Base-by-base conservation (phyloP, 2,329 filamentous ascomycete genomes). In the Diaporthe ampelina region DNA sequence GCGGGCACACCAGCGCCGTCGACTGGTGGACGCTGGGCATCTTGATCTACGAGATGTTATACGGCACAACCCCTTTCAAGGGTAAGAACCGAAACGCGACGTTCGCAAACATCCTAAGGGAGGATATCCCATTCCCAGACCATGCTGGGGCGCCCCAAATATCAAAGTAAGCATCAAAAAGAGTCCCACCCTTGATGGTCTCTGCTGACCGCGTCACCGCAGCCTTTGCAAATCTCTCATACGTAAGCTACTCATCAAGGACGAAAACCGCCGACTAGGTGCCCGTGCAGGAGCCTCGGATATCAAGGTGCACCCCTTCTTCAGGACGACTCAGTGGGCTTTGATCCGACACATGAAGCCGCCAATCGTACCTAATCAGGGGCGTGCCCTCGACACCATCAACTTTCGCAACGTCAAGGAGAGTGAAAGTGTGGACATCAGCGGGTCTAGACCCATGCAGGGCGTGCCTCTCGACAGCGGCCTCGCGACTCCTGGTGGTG, bases 21-120 rank as follows among this genome's bases (percentile, higher is more conserved):
- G 97, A 99, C 83, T 99, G 97, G 97, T 99, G 97, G 97, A 99
- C 97, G 0, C 85, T 99, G 70, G 97, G 97, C 26, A 98, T 99
- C 78, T 85, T 99, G 81, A 95, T 99, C 73, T 99, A 98, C 83
- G 97, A 99, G 84, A 99, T 99, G 97, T 88, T 99, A 48, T 99
- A 96, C 85, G 97, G 97, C 72, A 99, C 96, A 0, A 99, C 97
- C 0, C 97, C 97, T 1, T 99, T 99, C 89, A 99, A 99, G 87
- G 97, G 97, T 79, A 98, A 99, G 90, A 99, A 98, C 84, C 91
- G 97, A 52, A 99, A 98, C 80, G 95, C 95, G 19, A 99, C 97
- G 0, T 99, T 99, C 86, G 96, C 95, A 76, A 99, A 98, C 82
- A 99, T 99, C 78, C 84, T 99, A 76, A 90, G 95, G 70, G 97